Evolutionary conservation across 345 rosid species (phyloP).

Genomic region (Anacardium occidentale): DNA sequence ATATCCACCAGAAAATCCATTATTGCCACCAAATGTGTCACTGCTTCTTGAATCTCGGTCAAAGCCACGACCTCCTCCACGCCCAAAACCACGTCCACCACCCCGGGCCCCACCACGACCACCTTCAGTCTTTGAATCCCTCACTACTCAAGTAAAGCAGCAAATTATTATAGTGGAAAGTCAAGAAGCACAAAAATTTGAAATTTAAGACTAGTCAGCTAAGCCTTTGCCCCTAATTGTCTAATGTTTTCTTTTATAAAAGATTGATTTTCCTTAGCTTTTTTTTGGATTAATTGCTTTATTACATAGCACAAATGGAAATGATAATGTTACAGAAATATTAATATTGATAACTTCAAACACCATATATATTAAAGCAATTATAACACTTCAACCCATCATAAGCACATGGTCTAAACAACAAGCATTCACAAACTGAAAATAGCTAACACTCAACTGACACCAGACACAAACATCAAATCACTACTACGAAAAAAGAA

Average conservation of each 20-base stretch:
- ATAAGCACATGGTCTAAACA: not conserved
- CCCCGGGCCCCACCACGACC: slow-evolving; percentile 69
- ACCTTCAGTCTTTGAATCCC: slow-evolving; percentile 66
- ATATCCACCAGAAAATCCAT: slow-evolving; percentile 59
- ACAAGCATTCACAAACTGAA: not conserved
- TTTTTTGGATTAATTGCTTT: no score
- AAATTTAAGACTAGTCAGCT: not conserved
- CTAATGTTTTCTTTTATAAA: not conserved
- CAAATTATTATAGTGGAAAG: not conserved
- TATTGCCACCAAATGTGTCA: slow-evolving; percentile 44
- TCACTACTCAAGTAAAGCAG: slow-evolving; percentile 46
- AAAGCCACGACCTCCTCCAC: slow-evolving; percentile 61
- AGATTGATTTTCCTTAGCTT: no score
- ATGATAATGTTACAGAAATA: not conserved
- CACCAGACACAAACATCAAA: not conserved
- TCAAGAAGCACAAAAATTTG: no score
- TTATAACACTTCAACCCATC: not conserved
- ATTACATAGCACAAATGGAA: not conserved
- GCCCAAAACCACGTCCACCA: slow-evolving; percentile 52
- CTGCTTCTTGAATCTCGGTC: slow-evolving; percentile 51
- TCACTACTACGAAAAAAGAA: not conserved
- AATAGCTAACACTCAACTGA: not conserved
- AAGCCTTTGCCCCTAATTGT: not conserved
- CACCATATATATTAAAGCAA: not conserved
- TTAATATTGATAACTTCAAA: not conserved